Percentiles rank a stretch among this genome's conserved stretches.
phyloP scores from a whole-genome alignment of 108 stramenopile genomes.

The Hondaea fermentalgiana region DNA sequence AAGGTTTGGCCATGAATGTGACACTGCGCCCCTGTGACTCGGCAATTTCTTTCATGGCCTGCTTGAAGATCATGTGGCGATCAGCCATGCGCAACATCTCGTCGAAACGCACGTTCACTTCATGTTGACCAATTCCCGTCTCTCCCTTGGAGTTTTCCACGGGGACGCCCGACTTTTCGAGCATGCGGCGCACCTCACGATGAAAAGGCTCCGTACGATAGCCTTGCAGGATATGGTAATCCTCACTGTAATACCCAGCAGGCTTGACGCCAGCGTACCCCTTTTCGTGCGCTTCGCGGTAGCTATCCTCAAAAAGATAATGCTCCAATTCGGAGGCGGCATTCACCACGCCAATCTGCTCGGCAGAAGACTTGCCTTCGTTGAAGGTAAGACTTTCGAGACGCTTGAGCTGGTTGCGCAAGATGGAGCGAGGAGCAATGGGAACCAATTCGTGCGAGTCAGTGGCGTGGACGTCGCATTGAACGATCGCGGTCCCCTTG shows the following conservation, averaged over 20 bases:
- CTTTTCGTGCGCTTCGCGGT: background rate
- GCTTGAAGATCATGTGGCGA: background rate
- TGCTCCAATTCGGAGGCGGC: constrained; percentile 13
- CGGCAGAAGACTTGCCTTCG: background rate
- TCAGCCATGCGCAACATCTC: background rate
- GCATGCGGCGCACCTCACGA: background rate
- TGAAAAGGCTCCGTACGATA: background rate
- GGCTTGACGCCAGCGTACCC: background rate
- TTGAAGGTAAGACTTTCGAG: background rate
- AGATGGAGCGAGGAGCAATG: constrained; percentile 10
- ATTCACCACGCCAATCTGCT: background rate
- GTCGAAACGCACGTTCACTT: background rate
- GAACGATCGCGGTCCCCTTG: background rate
- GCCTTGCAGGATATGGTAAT: constrained; percentile 19
- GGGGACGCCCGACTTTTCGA: background rate
- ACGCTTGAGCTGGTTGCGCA: background rate
- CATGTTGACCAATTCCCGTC: constrained; percentile 5
- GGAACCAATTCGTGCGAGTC: background rate
- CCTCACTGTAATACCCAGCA: background rate
- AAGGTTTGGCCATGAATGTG: constrained; percentile 20
- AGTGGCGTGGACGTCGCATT: background rate
- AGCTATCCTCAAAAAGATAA: background rate
- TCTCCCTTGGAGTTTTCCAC: constrained; percentile 20
- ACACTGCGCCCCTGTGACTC: background rate
- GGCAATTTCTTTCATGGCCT: background rate